phyloP scores from a whole-genome alignment of 202 grass and related monocot genomes.

The Zoysia matrella region DNA sequence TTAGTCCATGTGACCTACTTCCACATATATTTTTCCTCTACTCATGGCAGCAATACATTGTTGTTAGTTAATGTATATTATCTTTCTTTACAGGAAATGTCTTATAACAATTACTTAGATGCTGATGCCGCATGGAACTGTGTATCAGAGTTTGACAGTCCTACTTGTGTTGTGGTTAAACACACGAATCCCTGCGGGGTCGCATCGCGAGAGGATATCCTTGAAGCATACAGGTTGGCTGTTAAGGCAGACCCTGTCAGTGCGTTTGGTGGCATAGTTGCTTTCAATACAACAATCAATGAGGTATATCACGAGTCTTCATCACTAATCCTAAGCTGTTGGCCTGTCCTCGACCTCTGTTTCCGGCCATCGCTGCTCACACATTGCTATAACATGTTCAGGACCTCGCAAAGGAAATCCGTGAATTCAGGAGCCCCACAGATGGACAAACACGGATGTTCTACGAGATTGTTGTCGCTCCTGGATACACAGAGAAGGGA shows the following conservation, averaged over 20 bases:
- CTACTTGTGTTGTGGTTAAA: slow-evolving; percentile 94
- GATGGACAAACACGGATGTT: slow-evolving; percentile 87
- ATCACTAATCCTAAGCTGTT: neutral
- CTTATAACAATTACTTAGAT: slow-evolving; percentile 97
- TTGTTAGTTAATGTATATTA: slow-evolving; percentile 51
- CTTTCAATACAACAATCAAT: slow-evolving; percentile 58
- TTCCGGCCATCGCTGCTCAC: neutral
- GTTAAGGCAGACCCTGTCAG: slow-evolving; percentile 86
- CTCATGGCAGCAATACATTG: neutral
- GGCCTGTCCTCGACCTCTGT: neutral
- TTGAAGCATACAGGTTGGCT: slow-evolving; percentile 90
- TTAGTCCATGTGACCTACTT: slow-evolving; percentile 20
- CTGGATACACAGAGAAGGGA: slow-evolving; percentile 75
- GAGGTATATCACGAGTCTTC: slow-evolving; percentile 64
- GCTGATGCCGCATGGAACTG: slow-evolving; percentile 98
- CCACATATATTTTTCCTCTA: neutral
- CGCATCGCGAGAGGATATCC: slow-evolving; percentile 71
- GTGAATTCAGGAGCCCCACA: slow-evolving; percentile 79
- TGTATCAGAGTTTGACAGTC: slow-evolving; percentile 81
- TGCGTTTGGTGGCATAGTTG: slow-evolving; percentile 96
- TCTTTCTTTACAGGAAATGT: slow-evolving; percentile 82
- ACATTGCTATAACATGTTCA: slow-evolving; percentile 38
- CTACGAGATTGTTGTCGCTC: slow-evolving; percentile 91
- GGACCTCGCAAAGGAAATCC: slow-evolving; percentile 92
- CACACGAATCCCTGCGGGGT: slow-evolving; percentile 96